Evolutionary conservation across 805 yeast genomes (phyloP), one percentile per base, ranked within the genome.

Genomic region (Yamadazyma endophytica): DNA sequence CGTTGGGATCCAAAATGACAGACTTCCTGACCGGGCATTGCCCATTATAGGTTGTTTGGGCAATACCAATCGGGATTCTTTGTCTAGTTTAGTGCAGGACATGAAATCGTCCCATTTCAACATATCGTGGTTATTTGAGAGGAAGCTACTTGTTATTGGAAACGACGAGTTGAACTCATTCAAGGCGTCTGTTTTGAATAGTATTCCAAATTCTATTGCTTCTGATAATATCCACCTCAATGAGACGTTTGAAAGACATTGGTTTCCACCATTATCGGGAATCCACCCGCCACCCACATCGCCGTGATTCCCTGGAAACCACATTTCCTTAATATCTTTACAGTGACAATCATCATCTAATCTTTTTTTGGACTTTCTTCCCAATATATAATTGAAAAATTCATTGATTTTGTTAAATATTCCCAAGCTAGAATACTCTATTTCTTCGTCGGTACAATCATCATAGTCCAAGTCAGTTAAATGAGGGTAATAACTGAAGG

Each of bases 211-310:
- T 30, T 61, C 63, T 6, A 70, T 44, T 0, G 82, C 75, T 46
- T 74, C 76, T 4, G 69, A 55, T 9, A 79, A 36, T 50, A 80
- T 73, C 86, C 86, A 80, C 37, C 79, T 60, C 15, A 80, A 54
- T 0, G 85, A 58, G 11, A 77, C 39, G 40, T 75, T 68, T 0
- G 82, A 64, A 11, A 74, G 37, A 14, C 51, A 44, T 24, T 73
- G 68, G 2, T 74, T 21, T n/a, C 30, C 36, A 9, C 35, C 74
- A 0, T 36, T 20, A 47, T 73, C 79, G 4, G 61, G 51, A 1
- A 61, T 50, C 80, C 82, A 79, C 0, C 82, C 82, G 3, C 86
- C 86, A 2, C 87, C 87, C 43, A 75, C 56, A 51, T 80, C 86
- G 7, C 80, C 64, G 51, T 80, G 87, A 46, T 75, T 75, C 2